A percentile compares a stretch with the other conserved stretches of the same genome.
Evolutionary conservation across 148 eudicot species (phyloP).

Genomic region (Tetragonia tetragonoides): DNA sequence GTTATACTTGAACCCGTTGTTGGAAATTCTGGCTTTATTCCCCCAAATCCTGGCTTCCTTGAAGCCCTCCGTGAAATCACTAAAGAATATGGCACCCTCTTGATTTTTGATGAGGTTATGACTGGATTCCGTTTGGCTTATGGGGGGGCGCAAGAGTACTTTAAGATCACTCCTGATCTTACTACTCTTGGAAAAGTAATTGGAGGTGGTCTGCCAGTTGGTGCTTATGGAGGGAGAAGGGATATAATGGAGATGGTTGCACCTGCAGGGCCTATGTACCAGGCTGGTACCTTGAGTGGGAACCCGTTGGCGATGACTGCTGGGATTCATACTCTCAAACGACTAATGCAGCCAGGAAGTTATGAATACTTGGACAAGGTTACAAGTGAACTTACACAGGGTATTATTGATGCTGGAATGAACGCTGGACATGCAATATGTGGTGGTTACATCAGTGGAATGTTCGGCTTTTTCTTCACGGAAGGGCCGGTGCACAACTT

Average conservation of each 20-base stretch:
- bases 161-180: conserved; percentile 80
- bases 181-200: conserved; percentile 91
- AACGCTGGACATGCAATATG: conserved; percentile 60
- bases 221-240: conserved; percentile 93
- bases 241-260: conserved; percentile 99
- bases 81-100: conserved; percentile 58
- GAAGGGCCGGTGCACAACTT: conserved; percentile 88
- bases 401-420: conserved; percentile 84
- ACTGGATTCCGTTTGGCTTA: conserved; percentile 87
- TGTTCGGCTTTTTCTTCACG: conserved; percentile 95
- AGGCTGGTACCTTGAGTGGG: conserved; percentile 93
- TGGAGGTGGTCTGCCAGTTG: conserved; percentile 93
- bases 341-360: conserved; percentile 63
- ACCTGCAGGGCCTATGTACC: conserved; percentile 97
- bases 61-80: conserved; percentile 57
- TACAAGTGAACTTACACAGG: conserved; percentile 62
- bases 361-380: conserved; percentile 73
- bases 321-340: conserved; percentile 87
- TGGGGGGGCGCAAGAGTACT: conserved; percentile 96
- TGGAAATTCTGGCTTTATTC: conserved; percentile 86
- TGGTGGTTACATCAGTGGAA: conserved; percentile 24
- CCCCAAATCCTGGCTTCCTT: no score
- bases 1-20: conserved; percentile 93
- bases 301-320: conserved; percentile 99
- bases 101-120: conserved; percentile 96